phyloP scores from a whole-genome alignment of 2,329 filamentous ascomycete genomes.

The Pyricularia sp. region DNA sequence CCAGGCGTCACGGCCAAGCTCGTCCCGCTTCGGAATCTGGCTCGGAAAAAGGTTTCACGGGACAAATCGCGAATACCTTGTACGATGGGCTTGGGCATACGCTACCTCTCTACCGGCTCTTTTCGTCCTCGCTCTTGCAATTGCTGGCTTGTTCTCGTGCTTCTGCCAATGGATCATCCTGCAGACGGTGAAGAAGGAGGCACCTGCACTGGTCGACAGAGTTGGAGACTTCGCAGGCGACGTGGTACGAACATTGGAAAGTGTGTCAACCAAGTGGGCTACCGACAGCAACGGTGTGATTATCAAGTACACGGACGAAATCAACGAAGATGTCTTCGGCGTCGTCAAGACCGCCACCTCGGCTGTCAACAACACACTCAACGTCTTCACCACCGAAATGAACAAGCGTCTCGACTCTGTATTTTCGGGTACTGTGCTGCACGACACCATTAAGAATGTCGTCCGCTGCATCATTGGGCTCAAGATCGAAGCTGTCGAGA shows the following conservation, averaged over 20 bases:
- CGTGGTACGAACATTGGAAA: conserved; percentile 59
- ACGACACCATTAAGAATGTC: conserved; percentile 65
- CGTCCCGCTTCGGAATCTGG: conserved; percentile 42
- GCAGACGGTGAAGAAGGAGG: conserved; percentile 56
- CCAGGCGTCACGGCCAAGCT: conserved; percentile 68
- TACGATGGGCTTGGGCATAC: conserved; percentile 77
- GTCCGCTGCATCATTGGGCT: conserved; percentile 78
- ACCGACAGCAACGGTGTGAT: conserved; percentile 63
- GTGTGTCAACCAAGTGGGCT: conserved; percentile 66
- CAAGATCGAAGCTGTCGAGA: conserved; percentile 74
- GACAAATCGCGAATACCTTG: conserved; percentile 55
- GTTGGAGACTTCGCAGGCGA: conserved; percentile 69
- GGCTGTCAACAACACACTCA: conserved; percentile 76
- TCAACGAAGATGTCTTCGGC: conserved; percentile 76
- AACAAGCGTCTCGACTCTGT: conserved; percentile 57
- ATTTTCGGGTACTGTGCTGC: conserved; percentile 72
- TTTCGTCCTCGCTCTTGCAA: conserved; percentile 71
- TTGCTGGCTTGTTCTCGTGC: conserved; percentile 73
- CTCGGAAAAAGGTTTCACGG: conserved; percentile 1
- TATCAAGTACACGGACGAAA: conserved; percentile 34
- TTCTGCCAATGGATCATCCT: conserved; percentile 75
- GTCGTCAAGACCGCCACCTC: conserved; percentile 77
- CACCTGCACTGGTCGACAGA: conserved; percentile 60
- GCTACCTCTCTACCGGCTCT: conserved; percentile 73
- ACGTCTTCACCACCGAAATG: conserved; percentile 68